phyloP scores from a whole-genome alignment of 2,329 filamentous ascomycete species.

The Claviceps africana region DNA sequence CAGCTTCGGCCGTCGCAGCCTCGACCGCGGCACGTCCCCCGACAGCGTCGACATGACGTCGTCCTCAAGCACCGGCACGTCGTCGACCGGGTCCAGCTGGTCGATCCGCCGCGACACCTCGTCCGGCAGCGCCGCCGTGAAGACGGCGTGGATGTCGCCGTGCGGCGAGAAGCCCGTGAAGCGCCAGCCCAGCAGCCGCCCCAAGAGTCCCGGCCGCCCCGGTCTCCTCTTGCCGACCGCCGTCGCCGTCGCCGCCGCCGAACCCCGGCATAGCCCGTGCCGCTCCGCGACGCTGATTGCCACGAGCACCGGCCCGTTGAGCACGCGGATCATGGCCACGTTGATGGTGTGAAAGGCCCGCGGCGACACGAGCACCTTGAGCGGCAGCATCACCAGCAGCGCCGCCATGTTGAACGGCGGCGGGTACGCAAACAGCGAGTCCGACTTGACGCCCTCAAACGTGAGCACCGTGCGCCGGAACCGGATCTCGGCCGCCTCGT shows the following conservation, averaged over 20 bases:
- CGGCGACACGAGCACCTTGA: conserved; percentile 48
- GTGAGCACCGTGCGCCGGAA: conserved; percentile 59
- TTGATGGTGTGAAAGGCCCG: conserved; percentile 60
- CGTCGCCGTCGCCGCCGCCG: conserved; percentile 9
- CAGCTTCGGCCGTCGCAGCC: conserved; percentile 4
- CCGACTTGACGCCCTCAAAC: conserved; percentile 60
- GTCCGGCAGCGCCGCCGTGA: conserved; percentile 43
- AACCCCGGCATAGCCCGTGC: conserved; percentile 35
- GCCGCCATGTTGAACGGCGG: conserved; percentile 59
- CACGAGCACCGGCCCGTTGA: conserved; percentile 51
- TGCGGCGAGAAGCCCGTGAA: conserved; percentile 41
- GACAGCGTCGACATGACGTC: conserved; percentile 17
- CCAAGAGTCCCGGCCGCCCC: not conserved
- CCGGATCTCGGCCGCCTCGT: conserved; percentile 56
- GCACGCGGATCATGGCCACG: conserved; percentile 45
- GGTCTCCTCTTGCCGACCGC: conserved; percentile 6
- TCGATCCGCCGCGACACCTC: conserved; percentile 20
- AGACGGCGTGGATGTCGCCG: conserved; percentile 45
- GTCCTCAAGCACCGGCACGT: conserved; percentile 20
- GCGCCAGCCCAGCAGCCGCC: conserved; percentile 18
- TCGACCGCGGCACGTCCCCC: conserved; percentile 11
- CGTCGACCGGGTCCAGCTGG: conserved; percentile 19
- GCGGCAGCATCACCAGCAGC: conserved; percentile 45
- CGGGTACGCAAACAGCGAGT: conserved; percentile 55
- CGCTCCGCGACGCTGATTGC: conserved; percentile 49